phyloP scores from a whole-genome alignment of 1,284 basidiomycete genomes.

The Tausonia pullulans region DNA sequence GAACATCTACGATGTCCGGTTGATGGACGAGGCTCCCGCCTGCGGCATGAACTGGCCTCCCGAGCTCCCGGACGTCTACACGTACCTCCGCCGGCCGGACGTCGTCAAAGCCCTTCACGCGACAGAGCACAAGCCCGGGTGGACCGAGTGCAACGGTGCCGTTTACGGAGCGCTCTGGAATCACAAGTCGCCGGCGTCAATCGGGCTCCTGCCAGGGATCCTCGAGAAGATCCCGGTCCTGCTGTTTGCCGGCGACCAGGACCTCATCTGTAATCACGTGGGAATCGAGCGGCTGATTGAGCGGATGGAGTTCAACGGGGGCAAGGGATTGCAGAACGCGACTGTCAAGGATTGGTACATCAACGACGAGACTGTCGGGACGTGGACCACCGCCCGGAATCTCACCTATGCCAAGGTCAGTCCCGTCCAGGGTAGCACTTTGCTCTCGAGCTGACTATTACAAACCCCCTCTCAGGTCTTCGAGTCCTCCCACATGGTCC shows the following conservation, averaged over 20 bases:
- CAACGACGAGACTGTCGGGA: slow-evolving; percentile 64
- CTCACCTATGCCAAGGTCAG: slow-evolving; percentile 82
- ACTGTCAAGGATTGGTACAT: slow-evolving; percentile 69
- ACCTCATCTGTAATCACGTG: slow-evolving; percentile 90
- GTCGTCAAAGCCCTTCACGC: slow-evolving; percentile 80
- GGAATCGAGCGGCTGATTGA: slow-evolving; percentile 80
- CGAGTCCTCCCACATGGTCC: slow-evolving; percentile 40
- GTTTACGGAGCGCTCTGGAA: slow-evolving; percentile 57
- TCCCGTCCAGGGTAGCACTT: slow-evolving; percentile 1
- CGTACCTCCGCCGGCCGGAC: slow-evolving; percentile 65
- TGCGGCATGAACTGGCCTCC: slow-evolving; percentile 99
- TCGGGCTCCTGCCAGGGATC: slow-evolving; percentile 66
- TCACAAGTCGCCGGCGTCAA: slow-evolving; percentile 52
- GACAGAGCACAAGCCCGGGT: slow-evolving; percentile 58
- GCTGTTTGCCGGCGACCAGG: slow-evolving; percentile 89
- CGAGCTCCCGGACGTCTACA: slow-evolving; percentile 65
- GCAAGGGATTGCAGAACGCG: slow-evolving; percentile 66
- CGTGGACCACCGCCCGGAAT: slow-evolving; percentile 79
- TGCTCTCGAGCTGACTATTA: neutral
- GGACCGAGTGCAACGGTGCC: slow-evolving; percentile 73
- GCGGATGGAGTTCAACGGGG: slow-evolving; percentile 72
- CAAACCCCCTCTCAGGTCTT: slow-evolving; percentile 44
- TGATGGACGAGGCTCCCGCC: slow-evolving; percentile 69
- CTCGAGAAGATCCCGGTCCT: slow-evolving; percentile 67
- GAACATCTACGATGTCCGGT: slow-evolving; percentile 90